Base-by-base conservation (phyloP, 352 stramenopile species). In the Globisporangium mamillatum region DNA sequence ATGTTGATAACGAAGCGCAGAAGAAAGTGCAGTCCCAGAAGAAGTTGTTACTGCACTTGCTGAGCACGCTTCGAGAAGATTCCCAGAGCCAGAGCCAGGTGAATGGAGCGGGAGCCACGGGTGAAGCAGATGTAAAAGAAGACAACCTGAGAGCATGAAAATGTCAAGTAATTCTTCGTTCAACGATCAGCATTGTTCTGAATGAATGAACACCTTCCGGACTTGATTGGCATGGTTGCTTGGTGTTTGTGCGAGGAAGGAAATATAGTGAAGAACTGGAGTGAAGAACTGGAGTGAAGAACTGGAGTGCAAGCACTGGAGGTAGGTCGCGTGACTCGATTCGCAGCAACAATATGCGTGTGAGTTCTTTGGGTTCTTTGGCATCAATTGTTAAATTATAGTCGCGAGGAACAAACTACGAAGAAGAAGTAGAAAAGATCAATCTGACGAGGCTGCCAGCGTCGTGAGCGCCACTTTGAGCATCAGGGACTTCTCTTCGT, bases 401-500 rank as follows among this genome's bases (percentile, higher is more conserved):
- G 44, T 12, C 44, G 44, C 44, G 18, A 7, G 3, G 18, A 18
- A 52, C 44, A 22, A 20, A 20, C 44, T 52, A 52, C 44, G 44
- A 22, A 22, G 44, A 22, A 52, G 41, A 50, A 50, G 44, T 1
- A 52, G 44, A 22, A 20, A 2, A 22, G 6, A 12, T 22, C 44
- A 52, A 12, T 52, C 44, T 12, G 44, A 69, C 38, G 27, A 32
- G 4, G 66, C 27, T 22, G 55, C 18, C 10, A 32, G 29, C 16
- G 36, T 18, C 24, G 67, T 34, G 14, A 22, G 62, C 10, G 64
- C 75, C 14, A 88, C 77, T n/a, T 79, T 73, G 4, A 78, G 82
- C 71, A 93, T 91, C 61, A 92, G 64, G 1, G 55, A 59, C 38
- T 84, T 86, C 50, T 93, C 86, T 70, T 93, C 86, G 41, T 89